Percentiles rank a stretch among this genome's conserved stretches.
phyloP scores from a whole-genome alignment of 2,329 filamentous ascomycete species.

The Aspergillus ochraceoroseus region DNA sequence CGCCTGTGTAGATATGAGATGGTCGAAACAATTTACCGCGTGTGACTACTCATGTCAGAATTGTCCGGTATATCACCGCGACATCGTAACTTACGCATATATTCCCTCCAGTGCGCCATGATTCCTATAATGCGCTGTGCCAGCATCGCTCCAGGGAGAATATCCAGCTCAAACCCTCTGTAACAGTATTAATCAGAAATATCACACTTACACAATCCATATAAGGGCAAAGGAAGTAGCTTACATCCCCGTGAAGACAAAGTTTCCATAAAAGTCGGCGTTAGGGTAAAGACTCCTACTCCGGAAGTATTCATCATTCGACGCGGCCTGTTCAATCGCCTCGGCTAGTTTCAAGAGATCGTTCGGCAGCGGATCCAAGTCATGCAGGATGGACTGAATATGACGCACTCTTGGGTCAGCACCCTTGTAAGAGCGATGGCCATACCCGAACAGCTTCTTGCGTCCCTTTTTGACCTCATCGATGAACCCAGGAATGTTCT shows the following conservation, averaged over 20 bases:
- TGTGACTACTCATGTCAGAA: conserved; percentile 22
- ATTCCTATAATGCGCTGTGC: conserved; percentile 31
- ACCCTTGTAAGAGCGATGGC: conserved; percentile 32
- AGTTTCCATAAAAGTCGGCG: conserved; percentile 45
- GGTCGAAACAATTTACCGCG: conserved; percentile 30
- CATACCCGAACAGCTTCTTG: conserved; percentile 30
- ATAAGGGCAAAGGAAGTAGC: conserved; percentile 7
- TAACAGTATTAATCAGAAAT: not conserved
- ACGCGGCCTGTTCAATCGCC: conserved; percentile 25
- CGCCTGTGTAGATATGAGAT: conserved; percentile 28
- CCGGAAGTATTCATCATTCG: conserved; percentile 27
- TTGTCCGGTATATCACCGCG: conserved; percentile 12
- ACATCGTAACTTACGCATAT: conserved; percentile 25
- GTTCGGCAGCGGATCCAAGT: conserved; percentile 18
- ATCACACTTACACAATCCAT: not conserved
- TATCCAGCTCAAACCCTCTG: conserved; percentile 30
- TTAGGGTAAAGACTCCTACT: conserved; percentile 40
- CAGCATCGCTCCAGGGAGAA: conserved; percentile 31
- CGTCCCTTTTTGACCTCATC: conserved; percentile 27
- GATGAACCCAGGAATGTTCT: conserved; percentile 27
- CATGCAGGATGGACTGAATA: conserved; percentile 25
- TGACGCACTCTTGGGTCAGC: conserved; percentile 27
- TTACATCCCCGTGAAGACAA: conserved; percentile 42
- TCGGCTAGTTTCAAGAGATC: conserved; percentile 25
- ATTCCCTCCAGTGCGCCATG: conserved; percentile 36